These are phyloP conservation scores for Penicillium sp. DNA, from an alignment of 2,329 filamentous ascomycete species.

Conservation along the genomic window DNA sequence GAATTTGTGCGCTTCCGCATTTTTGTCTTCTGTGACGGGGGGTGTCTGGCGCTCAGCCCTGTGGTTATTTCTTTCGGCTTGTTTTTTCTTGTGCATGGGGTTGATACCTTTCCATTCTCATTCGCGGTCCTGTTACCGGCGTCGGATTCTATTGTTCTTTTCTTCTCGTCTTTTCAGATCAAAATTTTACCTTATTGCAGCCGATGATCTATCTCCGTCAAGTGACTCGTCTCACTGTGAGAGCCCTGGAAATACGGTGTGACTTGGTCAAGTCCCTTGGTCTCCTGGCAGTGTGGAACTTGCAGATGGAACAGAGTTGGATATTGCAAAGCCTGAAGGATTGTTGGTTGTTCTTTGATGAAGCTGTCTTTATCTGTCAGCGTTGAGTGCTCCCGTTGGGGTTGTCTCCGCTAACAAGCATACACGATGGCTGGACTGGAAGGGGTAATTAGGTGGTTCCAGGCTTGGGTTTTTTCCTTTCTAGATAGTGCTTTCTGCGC, in stretches of 20 bases:
- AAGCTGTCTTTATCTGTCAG: slow-evolving; percentile 3
- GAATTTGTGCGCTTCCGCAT: slow-evolving; percentile 36
- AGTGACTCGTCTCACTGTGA: neutral
- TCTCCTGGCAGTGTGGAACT: neutral
- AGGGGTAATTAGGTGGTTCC: slow-evolving; percentile 17
- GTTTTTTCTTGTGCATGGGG: slow-evolving; percentile 21
- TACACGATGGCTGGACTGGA: slow-evolving; percentile 8
- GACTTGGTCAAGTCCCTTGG: neutral
- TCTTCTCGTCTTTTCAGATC: slow-evolving; percentile 25
- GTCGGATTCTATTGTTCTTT: slow-evolving; percentile 26
- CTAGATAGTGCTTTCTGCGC: slow-evolving; percentile 17
- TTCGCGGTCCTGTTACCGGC: slow-evolving; percentile 25
- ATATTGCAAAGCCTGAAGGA: neutral
- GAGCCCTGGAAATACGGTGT: neutral
- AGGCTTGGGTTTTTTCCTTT: slow-evolving; percentile 10
- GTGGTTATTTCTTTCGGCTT: slow-evolving; percentile 21
- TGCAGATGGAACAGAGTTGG: slow-evolving; percentile 3
- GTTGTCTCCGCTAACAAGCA: slow-evolving; percentile 2
- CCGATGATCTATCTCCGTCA: slow-evolving; percentile 13
- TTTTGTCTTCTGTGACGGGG: slow-evolving; percentile 31
- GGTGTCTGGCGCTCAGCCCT: slow-evolving; percentile 35
- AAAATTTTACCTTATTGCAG: slow-evolving; percentile 23
- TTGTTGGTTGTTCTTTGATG: slow-evolving; percentile 3
- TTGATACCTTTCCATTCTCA: slow-evolving; percentile 34
- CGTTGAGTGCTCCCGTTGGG: slow-evolving; percentile 4